Base-by-base conservation (phyloP, 352 stramenopile species). In the Phytophthora melonis region DNA sequence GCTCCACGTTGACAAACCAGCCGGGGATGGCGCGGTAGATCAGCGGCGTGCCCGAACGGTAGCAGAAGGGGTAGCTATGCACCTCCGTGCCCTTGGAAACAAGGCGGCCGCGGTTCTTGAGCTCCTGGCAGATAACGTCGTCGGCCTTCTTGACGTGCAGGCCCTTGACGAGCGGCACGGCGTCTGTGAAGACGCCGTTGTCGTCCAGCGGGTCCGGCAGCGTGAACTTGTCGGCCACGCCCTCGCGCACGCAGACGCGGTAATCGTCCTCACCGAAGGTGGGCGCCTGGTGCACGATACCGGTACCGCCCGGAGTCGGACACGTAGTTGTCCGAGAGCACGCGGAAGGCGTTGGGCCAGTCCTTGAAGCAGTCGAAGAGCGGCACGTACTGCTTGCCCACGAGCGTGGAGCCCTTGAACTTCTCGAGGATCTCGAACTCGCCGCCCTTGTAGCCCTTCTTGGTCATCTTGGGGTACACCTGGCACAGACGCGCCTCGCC, bases 221-320 rank as follows among this genome's bases (percentile, higher is more conserved):
- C 23, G 84, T 86, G 58, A 98, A 98, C 83, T 99, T 99, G 58
- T 95, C 84, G 52, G 98, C 94, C 57, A 99, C 89, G 25, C 91
- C 93, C 68, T 99, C 84, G 41, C 92, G 95, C 50, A 99, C 81
- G 72, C 98, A 99, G 34, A 99, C 98, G 53, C 98, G 96, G 90
- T 99, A 99, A 98, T 99, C 98, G 79, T 99, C 98, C 78, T 99
- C 98, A 89, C 98, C 98, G 77, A 99, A 99, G 6, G 97, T 98
- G 3, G 98, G 98, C 8, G 98, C 97, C 79, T 99, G 97, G 84
- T 99, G 98, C 23, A 99, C 97, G 64, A 99, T 99, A 66, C 97
- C 98, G 1, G 97, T 99, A 77, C 98, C 87, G 78, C 95, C 92
- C 70, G 98, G 23, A 97, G 79, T 99, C 96, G 8, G 97, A 99